Conservation (phyloP, 805 yeast species). For the Kodamaea leandrae region DNA sequence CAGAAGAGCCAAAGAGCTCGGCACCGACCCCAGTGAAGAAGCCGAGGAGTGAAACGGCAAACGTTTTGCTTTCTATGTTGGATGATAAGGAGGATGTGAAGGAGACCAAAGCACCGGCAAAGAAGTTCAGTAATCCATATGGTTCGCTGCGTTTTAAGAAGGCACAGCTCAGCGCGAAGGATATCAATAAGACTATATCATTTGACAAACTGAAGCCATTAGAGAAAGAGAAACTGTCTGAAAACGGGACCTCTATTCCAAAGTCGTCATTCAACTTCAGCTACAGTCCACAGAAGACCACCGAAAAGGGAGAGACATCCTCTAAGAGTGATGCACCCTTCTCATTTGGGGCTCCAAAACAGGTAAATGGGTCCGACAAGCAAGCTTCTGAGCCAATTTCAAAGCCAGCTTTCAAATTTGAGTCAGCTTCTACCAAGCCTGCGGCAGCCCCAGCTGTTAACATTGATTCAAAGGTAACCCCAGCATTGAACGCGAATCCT, state of each 20-base stretch:
- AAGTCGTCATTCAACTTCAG: background rate
- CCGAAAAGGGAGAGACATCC: background rate
- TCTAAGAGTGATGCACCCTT: background rate
- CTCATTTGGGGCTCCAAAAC: background rate
- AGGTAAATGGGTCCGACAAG: too few relatives aligned
- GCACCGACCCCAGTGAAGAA: slow-evolving; percentile 9
- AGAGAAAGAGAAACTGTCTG: too few relatives aligned
- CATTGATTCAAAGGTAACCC: too few relatives aligned
- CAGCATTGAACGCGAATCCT: too few relatives aligned
- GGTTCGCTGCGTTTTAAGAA: slow-evolving; percentile 10
- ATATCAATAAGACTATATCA: slow-evolving; percentile 35
- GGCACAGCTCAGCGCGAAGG: slow-evolving; percentile 27
- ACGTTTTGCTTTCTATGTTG: slow-evolving; percentile 35
- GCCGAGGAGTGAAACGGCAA: slow-evolving; percentile 36
- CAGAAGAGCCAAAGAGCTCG: background rate
- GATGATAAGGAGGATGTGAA: slow-evolving; percentile 22
- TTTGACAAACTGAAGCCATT: slow-evolving; percentile 32
- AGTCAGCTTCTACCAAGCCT: too few relatives aligned
- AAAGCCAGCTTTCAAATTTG: too few relatives aligned
- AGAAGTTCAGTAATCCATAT: slow-evolving; percentile 14
- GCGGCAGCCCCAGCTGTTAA: too few relatives aligned
- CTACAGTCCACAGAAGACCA: background rate
- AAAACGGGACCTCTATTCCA: too few relatives aligned
- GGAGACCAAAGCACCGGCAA: background rate
- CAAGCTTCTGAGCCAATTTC: too few relatives aligned